Evolutionary conservation across 805 yeast species (phyloP).

Genomic region (Jamesozyma hellenica): DNA sequence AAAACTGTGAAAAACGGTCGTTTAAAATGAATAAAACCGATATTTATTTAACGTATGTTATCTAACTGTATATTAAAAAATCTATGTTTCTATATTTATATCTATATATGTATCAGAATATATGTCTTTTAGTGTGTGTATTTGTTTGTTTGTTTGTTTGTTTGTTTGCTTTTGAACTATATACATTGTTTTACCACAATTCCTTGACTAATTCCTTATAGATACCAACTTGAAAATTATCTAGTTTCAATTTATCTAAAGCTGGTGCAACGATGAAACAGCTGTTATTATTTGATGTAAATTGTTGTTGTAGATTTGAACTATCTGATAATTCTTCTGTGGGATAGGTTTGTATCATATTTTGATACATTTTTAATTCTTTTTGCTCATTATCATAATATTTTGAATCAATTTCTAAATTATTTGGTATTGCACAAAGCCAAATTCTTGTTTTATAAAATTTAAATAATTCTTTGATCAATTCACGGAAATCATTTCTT

Average conservation of each 20-base stretch:
- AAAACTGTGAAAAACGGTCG: too few relatives aligned
- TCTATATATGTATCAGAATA: too few relatives aligned
- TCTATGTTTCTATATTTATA: too few relatives aligned
- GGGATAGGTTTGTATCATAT: slow-evolving; percentile 27
- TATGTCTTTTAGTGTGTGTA: too few relatives aligned
- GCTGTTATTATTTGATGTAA: neutral
- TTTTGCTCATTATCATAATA: slow-evolving; percentile 25
- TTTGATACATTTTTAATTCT: slow-evolving; percentile 27
- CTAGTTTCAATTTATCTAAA: slow-evolving; percentile 24
- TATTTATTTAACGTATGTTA: too few relatives aligned
- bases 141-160: too few relatives aligned
- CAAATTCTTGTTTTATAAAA: slow-evolving; percentile 73
- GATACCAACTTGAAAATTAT: slow-evolving; percentile 31
- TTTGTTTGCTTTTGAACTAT: too few relatives aligned
- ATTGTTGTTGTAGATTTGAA: slow-evolving; percentile 10
- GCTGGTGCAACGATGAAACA: slow-evolving; percentile 20
- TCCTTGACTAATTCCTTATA: slow-evolving; percentile 27
- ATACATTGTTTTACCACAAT: slow-evolving; percentile 12
- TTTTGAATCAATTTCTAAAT: slow-evolving; percentile 23
- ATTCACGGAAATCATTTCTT: slow-evolving; percentile 62
- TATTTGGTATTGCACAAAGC: slow-evolving; percentile 61
- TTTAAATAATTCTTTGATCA: slow-evolving; percentile 64
- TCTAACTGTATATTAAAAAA: too few relatives aligned
- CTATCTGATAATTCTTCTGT: slow-evolving; percentile 19
- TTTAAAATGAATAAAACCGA: too few relatives aligned